Base-by-base conservation (phyloP, 768 basidiomycete species). In the Harrya chromipes region DNA sequence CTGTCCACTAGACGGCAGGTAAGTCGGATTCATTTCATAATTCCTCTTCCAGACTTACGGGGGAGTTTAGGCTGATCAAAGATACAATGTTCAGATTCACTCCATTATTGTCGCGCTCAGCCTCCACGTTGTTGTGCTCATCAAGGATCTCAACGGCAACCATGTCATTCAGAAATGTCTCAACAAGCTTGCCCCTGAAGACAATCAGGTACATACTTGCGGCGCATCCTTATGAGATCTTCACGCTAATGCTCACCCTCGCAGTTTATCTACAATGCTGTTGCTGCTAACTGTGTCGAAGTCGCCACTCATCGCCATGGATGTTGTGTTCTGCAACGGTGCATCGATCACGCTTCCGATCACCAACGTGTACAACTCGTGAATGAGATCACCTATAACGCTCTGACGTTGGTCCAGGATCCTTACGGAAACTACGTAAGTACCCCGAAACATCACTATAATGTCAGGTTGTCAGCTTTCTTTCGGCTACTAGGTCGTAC, bases 91-190 rank as follows among this genome's bases (percentile, higher is more conserved):
- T 70, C 88, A 97, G 85, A 97, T 99, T 60, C 90, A 94, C 66
- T 90, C 92, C 31, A 92, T 98, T 72, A 97, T 98, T 63, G 78
- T 94, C 53, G 95, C 97, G 5, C 83, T 99, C 62, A 95, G 93
- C 73, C 78, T 97, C 50, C 94, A 97, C 69, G 97, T 99, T 61
- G 97, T 99, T 27, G 94, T 94, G 56, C 81, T 99, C 59, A 99
- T 99, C 84, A 99, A 98, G 80, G 97, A 94, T 69, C 74, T 95
- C 64, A 95, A 95, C 65, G 92, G 92, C 44, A 95, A 95, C 63
- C 91, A 97, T 67, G 94, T 98, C 66, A 97, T 98, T 56, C 97
- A 99, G 71, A 99, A 99, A 72, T 99, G 97, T 72, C 74, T 99
- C 61, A 99, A 99, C 78, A 94, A 95, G 72, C 78, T 99, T 57